Percentiles rank a stretch among this genome's conserved stretches.
Evolutionary conservation across 805 yeast species (phyloP).

Genomic region (Limtongia smithiae): DNA sequence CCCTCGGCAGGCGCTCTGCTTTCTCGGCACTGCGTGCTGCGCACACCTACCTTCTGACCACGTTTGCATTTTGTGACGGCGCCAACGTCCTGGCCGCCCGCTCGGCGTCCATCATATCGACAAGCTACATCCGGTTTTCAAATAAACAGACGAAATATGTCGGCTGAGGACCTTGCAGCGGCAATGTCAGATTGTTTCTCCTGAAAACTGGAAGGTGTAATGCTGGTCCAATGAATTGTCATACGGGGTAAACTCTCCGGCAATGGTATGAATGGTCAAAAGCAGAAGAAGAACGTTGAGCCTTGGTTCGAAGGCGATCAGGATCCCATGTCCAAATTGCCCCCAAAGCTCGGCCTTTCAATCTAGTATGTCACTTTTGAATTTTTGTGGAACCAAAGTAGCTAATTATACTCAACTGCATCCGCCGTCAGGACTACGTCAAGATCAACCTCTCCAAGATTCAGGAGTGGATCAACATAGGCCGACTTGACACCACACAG

Average conservation of each 20-base stretch:
- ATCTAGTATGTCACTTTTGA: slow-evolving; percentile 10
- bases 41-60: too few species aligned
- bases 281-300: slow-evolving; percentile 87
- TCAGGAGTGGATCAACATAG: slow-evolving; percentile 64
- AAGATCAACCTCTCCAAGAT: slow-evolving; percentile 64
- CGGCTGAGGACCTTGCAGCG: slow-evolving; percentile 83
- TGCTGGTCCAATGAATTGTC: not conserved
- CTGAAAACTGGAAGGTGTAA: not conserved
- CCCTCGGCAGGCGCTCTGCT: too few species aligned
- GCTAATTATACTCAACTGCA: not conserved
- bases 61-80: too few species aligned
- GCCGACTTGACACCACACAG: slow-evolving; percentile 52
- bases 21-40: too few species aligned
- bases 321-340: slow-evolving; percentile 78
- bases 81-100: too few species aligned
- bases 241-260: slow-evolving; percentile 85
- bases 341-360: slow-evolving; percentile 86
- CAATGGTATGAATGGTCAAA: slow-evolving; percentile 98
- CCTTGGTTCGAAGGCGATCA: slow-evolving; percentile 99
- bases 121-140: slow-evolving; percentile 19
- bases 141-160: slow-evolving; percentile 58
- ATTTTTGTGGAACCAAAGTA: not conserved
- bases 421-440: slow-evolving; percentile 12
- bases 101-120: slow-evolving; percentile 10
- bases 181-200: slow-evolving; percentile 34